These are phyloP conservation scores for Monosporascus ibericus DNA, from an alignment of 2,329 filamentous ascomycete species.

Conservation along the genomic window DNA sequence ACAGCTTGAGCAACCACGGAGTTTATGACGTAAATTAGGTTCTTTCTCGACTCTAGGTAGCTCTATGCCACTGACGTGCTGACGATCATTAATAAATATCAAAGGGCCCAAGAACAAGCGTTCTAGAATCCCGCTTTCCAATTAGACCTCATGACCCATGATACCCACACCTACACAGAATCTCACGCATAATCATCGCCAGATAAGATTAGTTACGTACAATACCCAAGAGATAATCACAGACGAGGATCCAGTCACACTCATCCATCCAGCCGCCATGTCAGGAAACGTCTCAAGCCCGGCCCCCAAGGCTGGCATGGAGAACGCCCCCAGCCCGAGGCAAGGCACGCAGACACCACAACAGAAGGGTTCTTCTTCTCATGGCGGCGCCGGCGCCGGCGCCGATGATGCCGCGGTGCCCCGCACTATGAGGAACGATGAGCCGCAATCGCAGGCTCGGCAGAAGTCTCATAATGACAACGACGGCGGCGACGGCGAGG, in stretches of 20 bases:
- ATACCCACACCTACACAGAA: conserved; percentile 10
- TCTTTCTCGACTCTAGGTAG: not conserved
- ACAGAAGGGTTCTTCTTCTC: not conserved
- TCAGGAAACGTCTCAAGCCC: conserved; percentile 13
- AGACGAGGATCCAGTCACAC: conserved; percentile 16
- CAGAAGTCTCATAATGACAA: not conserved
- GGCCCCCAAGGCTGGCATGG: conserved; percentile 10
- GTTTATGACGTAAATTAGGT: conserved; percentile 20
- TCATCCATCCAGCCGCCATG: conserved; percentile 24
- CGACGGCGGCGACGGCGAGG: conserved; percentile 21
- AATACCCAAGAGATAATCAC: conserved; percentile 15
- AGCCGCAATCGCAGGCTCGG: not conserved
- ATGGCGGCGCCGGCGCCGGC: not conserved
- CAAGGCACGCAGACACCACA: not conserved
- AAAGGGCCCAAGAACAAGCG: conserved; percentile 1
- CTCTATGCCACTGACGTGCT: not conserved
- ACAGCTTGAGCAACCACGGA: not conserved
- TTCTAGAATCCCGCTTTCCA: not conserved
- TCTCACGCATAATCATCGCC: conserved; percentile 2
- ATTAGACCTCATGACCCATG: conserved; percentile 9
- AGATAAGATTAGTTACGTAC: conserved; percentile 10
- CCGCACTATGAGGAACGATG: conserved; percentile 17
- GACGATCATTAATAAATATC: conserved; percentile 11
- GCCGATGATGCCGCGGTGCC: conserved; percentile 17
- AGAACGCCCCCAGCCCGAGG: conserved; percentile 5